Evolutionary conservation across 2,329 filamentous ascomycete genomes (phyloP), one percentile per base, ranked within the genome.

Genomic region (Colletotrichum nymphaeae): DNA sequence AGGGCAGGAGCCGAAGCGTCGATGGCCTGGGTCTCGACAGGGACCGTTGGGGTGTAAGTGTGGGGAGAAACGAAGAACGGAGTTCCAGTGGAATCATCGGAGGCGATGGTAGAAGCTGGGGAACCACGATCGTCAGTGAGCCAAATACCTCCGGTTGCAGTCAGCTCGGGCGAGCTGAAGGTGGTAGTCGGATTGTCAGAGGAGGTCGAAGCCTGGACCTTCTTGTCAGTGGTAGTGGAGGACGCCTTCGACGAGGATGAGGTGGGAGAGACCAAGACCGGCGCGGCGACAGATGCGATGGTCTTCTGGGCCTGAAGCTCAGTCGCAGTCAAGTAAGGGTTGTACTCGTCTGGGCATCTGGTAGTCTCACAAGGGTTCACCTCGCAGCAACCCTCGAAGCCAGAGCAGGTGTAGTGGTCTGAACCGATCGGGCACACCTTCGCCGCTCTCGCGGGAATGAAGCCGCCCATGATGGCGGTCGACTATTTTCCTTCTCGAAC

Each of bases 341-440:
- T 28, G 16, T n/a, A 49, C 37, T 66, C 24, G 46, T 72, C 75
- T 11, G 81, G 82, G 69, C 84, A 86, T 7, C 69, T 74, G 3
- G 68, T 57, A 60, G 78, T 63, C 4, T 74, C 68, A 76, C 88
- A 89, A 19, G 86, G 83, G 72, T 87, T 78, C 16, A 81, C 77
- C 16, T 79, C 77, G 77, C 87, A 89, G 76, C 88, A 89, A 22
- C 86, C 87, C 3, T 63, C 37, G 30, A 69, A 75, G 85, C 87
- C 37, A 14, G 79, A 83, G 60, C 64, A 53, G 16, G 60, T 72
- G 75, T 86, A 89, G 28, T 73, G 63, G 75, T 85, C 88, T 74
- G 80, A 9, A 28, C 49, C 62, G 30, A 24, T 32, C n/a, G 46
- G n/a, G 62, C 62, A 64, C 5, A 26, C 69, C 53, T 24, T 55